These are phyloP conservation scores for Auxenochlorella pyrenoidosa DNA, from an alignment of 139 green algal species.

Conservation along the genomic window DNA sequence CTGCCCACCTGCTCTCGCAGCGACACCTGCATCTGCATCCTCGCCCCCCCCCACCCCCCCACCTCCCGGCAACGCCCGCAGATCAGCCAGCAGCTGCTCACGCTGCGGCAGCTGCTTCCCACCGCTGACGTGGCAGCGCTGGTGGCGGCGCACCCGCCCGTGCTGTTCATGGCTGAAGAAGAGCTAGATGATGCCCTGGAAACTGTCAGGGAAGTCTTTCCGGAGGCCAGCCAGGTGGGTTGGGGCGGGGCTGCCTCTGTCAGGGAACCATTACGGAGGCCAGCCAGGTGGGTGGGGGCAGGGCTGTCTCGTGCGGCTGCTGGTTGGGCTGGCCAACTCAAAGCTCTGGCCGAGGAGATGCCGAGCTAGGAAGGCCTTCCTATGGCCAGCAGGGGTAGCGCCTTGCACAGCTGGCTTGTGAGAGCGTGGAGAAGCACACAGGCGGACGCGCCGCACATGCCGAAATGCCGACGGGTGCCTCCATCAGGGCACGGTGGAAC, in stretches of 20 bases:
- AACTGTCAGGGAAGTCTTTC: background rate
- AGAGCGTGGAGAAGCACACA: no score
- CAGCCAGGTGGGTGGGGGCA: background rate
- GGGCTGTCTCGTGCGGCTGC: no score
- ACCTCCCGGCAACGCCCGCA: background rate
- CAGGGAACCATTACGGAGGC: background rate
- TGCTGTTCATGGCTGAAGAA: background rate
- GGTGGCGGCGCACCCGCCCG: constrained; percentile 20
- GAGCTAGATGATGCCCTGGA: background rate
- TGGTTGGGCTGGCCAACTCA: no score
- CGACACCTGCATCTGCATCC: background rate
- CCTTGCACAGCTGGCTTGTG: no score
- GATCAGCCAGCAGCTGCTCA: constrained; percentile 19
- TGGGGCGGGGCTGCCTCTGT: background rate
- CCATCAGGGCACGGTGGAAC: no score
- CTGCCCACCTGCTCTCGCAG: no score
- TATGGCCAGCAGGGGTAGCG: background rate
- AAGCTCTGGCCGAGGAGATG: background rate
- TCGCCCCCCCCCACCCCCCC: background rate
- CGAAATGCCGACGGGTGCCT: no score
- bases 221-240: constrained; percentile 16
- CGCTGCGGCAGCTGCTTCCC: constrained; percentile 1
- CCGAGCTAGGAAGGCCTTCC: no score
- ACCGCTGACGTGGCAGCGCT: constrained; percentile 20
- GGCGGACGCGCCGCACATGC: no score